phyloP scores from a whole-genome alignment of 2,329 filamentous ascomycete genomes.

The Thermothelomyces thermophilus region DNA sequence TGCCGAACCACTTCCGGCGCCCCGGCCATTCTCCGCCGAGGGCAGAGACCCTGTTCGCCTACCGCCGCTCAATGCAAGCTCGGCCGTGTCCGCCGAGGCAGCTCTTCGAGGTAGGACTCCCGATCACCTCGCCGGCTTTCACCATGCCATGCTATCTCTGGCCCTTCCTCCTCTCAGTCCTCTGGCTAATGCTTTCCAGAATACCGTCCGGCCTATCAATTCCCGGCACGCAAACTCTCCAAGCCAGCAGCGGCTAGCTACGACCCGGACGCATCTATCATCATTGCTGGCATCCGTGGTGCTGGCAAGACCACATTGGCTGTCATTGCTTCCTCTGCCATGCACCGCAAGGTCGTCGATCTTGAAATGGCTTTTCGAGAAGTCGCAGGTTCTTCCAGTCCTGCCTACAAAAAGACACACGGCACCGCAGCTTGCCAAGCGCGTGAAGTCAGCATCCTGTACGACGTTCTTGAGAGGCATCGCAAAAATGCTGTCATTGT shows the following conservation, averaged over 20 bases:
- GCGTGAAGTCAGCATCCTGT: conserved; percentile 56
- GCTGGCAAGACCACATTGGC: conserved; percentile 71
- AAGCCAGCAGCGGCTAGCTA: conserved; percentile 36
- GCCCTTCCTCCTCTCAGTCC: not conserved
- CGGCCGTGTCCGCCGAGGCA: not conserved
- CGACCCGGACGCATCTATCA: conserved; percentile 58
- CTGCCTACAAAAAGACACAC: conserved; percentile 56
- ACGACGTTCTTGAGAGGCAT: conserved; percentile 52
- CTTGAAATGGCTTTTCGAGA: conserved; percentile 63
- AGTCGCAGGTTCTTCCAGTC: conserved; percentile 53
- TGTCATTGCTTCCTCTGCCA: conserved; percentile 66
- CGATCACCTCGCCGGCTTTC: not conserved
- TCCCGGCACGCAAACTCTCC: conserved; percentile 10
- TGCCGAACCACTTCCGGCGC: conserved; percentile 5
- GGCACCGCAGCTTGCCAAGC: conserved; percentile 56
- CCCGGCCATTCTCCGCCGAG: conserved; percentile 6
- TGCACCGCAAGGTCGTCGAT: conserved; percentile 62
- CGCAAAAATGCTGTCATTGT: conserved; percentile 60
- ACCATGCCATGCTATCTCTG: not conserved
- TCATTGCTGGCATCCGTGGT: conserved; percentile 66
- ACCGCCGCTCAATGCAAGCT: not conserved
- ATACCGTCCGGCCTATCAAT: conserved; percentile 18
- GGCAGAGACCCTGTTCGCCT: not conserved
- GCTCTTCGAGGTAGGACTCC: conserved; percentile 8
- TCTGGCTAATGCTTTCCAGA: conserved; percentile 13